These are phyloP conservation scores for Scheffersomyces parashehatae DNA, from an alignment of 1,139 yeast species.

Conservation along the genomic window DNA sequence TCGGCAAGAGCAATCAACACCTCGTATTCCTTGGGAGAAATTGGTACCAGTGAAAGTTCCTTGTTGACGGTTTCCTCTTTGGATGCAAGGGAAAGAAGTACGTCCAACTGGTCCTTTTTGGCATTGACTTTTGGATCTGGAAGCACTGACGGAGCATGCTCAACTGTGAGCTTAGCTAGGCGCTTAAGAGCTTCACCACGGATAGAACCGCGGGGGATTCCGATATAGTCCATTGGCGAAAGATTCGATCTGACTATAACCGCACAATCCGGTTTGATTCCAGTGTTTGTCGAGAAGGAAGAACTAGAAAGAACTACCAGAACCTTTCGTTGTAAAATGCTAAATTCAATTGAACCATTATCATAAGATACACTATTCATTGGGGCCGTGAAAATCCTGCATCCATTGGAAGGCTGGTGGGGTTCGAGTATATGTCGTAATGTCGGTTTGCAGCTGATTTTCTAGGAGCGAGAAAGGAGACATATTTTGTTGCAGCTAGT, in stretches of 20 bases:
- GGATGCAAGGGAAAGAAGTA: constrained; percentile 24
- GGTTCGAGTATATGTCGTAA: too few species aligned
- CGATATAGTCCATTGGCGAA: constrained; percentile 38
- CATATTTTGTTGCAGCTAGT: too few species aligned
- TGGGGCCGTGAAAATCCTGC: not conserved
- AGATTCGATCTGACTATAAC: not conserved
- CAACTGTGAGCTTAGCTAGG: constrained; percentile 31
- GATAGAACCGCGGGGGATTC: constrained; percentile 44
- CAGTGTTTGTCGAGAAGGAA: too few species aligned
- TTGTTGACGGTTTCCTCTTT: constrained; percentile 10
- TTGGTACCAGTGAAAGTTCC: constrained; percentile 33
- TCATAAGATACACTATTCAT: too few species aligned
- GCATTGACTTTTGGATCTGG: not conserved
- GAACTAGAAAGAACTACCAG: too few species aligned
- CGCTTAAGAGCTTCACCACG: constrained; percentile 63
- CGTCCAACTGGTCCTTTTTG: constrained; percentile 23
- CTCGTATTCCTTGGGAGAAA: constrained; percentile 64
- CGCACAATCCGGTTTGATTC: too few species aligned
- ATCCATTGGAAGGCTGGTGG: not conserved
- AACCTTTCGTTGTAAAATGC: too few species aligned
- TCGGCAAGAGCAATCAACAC: constrained; percentile 66
- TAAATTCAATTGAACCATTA: too few species aligned
- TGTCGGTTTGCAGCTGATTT: too few species aligned
- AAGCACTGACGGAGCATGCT: constrained; percentile 8
- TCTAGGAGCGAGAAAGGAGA: too few species aligned